Percentiles rank a stretch among this genome's conserved stretches.
These are phyloP conservation scores for Chlorella sp. DNA, from an alignment of 139 green algal genomes.

Conservation along the genomic window DNA sequence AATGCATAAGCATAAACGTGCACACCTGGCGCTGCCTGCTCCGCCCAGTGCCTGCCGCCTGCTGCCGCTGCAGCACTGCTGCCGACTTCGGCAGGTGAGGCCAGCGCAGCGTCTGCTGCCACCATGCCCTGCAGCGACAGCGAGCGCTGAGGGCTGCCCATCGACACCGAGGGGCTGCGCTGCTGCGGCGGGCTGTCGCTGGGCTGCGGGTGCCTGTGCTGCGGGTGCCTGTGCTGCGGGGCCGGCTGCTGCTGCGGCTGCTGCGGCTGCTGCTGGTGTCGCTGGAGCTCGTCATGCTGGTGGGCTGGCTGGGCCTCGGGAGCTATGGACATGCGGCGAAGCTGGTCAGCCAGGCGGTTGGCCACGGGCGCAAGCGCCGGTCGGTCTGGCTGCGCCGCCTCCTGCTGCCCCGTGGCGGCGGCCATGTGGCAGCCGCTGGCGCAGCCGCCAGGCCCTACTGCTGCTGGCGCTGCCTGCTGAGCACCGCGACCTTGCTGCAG, in stretches of 20 bases:
- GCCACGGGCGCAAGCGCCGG: neutral
- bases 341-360: conserved; percentile 12
- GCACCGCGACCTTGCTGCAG: too few species aligned
- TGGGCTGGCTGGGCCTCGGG: neutral
- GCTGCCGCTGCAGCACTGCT: neutral
- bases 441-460: neutral
- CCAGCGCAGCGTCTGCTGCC: too few species aligned
- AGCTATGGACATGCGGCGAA: conserved; percentile 27
- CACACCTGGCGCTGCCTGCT: too few species aligned
- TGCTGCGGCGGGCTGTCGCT: conserved; percentile 14
- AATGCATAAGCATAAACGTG: too few species aligned
- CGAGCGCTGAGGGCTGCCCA: conserved; percentile 18
- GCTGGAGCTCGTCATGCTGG: too few species aligned
- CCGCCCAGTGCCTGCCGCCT: too few species aligned
- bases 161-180: neutral
- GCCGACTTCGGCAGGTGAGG: too few species aligned
- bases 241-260: neutral
- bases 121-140: conserved; percentile 30
- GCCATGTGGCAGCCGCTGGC: too few species aligned
- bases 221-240: too few species aligned
- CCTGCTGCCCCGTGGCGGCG: neutral
- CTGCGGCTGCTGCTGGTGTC: neutral
- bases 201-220: neutral
- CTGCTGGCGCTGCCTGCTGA: too few species aligned
- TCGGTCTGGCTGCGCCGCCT: neutral